Percentiles rank a stretch among this genome's conserved stretches.
phyloP scores from a whole-genome alignment of 805 yeast genomes.

The Cyberlindnera sargentensis region DNA sequence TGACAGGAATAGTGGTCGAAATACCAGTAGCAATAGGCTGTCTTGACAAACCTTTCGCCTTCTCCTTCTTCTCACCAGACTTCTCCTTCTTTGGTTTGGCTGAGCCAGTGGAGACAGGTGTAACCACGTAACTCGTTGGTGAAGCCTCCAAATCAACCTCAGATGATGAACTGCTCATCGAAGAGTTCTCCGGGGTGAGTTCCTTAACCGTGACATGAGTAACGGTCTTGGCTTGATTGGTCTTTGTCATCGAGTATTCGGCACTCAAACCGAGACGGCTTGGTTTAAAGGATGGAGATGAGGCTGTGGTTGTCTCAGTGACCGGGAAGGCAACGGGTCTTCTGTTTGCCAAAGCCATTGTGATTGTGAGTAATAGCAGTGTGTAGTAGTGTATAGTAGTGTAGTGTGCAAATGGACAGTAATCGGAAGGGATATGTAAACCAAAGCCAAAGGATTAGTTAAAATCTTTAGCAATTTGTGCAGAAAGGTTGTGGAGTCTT shows the following conservation, averaged over 20 bases:
- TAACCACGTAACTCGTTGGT: conserved; percentile 17
- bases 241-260: conserved; percentile 12
- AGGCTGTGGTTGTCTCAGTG: conserved; percentile 20
- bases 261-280: conserved; percentile 23
- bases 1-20: conserved; percentile 72
- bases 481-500: background rate
- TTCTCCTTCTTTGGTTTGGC: conserved; percentile 11
- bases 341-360: conserved; percentile 62
- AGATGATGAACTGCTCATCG: conserved; percentile 17
- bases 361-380: conserved; percentile 1
- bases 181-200: conserved; percentile 20
- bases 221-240: conserved; percentile 3
- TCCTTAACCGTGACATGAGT: conserved; percentile 16
- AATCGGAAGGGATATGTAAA: background rate
- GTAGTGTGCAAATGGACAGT: background rate
- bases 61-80: conserved; percentile 17
- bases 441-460: conserved; percentile 19
- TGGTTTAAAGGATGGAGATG: conserved; percentile 25
- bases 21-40: conserved; percentile 52
- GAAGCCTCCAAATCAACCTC: conserved; percentile 20
- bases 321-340: conserved; percentile 52
- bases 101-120: conserved; percentile 12
- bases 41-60: conserved; percentile 20
- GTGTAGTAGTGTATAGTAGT: background rate
- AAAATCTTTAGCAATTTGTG: conserved; percentile 19